These are phyloP conservation scores for Vaccinium myrtillus DNA, from an alignment of 148 eudicot species.

Conservation along the genomic window DNA sequence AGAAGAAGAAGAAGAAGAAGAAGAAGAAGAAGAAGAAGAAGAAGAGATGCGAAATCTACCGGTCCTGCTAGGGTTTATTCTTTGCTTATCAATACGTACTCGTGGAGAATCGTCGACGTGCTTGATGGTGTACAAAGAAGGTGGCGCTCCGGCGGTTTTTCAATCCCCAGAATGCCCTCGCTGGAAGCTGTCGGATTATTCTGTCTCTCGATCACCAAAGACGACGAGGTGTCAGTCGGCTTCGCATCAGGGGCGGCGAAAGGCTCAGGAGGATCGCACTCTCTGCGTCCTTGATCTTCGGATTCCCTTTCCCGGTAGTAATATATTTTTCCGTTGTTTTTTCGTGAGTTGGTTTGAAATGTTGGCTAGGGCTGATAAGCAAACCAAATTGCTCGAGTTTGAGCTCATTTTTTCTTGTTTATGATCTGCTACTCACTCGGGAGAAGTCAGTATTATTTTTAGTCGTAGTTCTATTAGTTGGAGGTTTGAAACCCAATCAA, in stretches of 20 bases:
- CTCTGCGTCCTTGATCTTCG: slow-evolving; percentile 74
- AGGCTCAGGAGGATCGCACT: slow-evolving; percentile 74
- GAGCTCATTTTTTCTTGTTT: too few relatives aligned
- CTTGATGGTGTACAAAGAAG: slow-evolving; percentile 75
- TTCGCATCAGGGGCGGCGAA: slow-evolving; percentile 69
- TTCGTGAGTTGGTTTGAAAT: background rate
- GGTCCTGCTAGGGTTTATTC: slow-evolving; percentile 24
- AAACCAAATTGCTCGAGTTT: too few relatives aligned
- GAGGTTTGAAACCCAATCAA: too few relatives aligned
- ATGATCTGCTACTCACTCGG: too few relatives aligned
- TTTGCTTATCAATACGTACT: slow-evolving; percentile 3
- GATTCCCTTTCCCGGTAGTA: slow-evolving; percentile 85
- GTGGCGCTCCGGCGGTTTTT: slow-evolving; percentile 97
- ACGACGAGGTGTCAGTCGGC: slow-evolving; percentile 58
- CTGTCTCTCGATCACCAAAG: slow-evolving; percentile 23
- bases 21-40: slow-evolving; percentile 15
- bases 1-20: too few relatives aligned
- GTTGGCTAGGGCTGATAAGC: background rate
- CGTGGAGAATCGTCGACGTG: slow-evolving; percentile 74
- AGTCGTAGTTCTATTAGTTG: too few relatives aligned
- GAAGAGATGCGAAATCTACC: background rate
- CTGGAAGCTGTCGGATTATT: slow-evolving; percentile 60
- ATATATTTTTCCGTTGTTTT: too few relatives aligned
- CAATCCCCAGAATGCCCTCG: slow-evolving; percentile 94
- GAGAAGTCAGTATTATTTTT: too few relatives aligned